phyloP scores from a whole-genome alignment of 495 filamentous ascomycete species.

The Copromyces sp. region DNA sequence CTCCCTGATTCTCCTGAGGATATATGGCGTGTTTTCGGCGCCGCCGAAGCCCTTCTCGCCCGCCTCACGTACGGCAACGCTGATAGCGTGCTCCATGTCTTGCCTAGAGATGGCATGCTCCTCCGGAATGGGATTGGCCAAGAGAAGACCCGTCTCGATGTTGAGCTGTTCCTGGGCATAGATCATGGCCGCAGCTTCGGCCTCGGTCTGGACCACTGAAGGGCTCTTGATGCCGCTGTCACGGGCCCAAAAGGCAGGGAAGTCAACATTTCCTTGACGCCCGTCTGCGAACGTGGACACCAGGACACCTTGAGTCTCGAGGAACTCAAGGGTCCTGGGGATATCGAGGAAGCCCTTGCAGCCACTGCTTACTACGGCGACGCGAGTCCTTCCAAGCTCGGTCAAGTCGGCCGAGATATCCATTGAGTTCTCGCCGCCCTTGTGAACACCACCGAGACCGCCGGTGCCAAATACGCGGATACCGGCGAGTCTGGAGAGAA shows the following conservation, averaged over 20 bases:
- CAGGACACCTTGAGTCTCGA: slow-evolving; percentile 85
- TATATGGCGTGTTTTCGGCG: slow-evolving; percentile 79
- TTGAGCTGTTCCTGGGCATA: slow-evolving; percentile 46
- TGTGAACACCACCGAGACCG: slow-evolving; percentile 81
- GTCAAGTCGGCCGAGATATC: slow-evolving; percentile 94
- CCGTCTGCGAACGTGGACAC: slow-evolving; percentile 86
- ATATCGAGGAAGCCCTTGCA: slow-evolving; percentile 96
- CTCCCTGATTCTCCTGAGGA: slow-evolving; percentile 71
- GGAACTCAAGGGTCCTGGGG: slow-evolving; percentile 78
- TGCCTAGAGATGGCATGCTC: slow-evolving; percentile 56
- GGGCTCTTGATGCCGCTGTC: slow-evolving; percentile 79
- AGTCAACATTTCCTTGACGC: slow-evolving; percentile 52
- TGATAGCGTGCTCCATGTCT: slow-evolving; percentile 66
- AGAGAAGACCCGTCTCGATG: slow-evolving; percentile 63
- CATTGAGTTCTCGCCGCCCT: slow-evolving; percentile 74
- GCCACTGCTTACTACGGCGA: slow-evolving; percentile 81
- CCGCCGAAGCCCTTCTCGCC: slow-evolving; percentile 57
- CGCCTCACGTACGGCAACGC: slow-evolving; percentile 62
- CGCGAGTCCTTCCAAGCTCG: slow-evolving; percentile 82
- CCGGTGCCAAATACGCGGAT: slow-evolving; percentile 91
- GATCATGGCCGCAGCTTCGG: slow-evolving; percentile 78
- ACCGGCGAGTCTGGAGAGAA: slow-evolving; percentile 76
- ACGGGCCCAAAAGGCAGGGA: slow-evolving; percentile 82
- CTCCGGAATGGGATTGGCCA: slow-evolving; percentile 80
- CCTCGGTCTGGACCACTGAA: slow-evolving; percentile 56